These are phyloP conservation scores for Byssothecium circinans DNA, from an alignment of 2,329 filamentous ascomycete species.

Conservation along the genomic window DNA sequence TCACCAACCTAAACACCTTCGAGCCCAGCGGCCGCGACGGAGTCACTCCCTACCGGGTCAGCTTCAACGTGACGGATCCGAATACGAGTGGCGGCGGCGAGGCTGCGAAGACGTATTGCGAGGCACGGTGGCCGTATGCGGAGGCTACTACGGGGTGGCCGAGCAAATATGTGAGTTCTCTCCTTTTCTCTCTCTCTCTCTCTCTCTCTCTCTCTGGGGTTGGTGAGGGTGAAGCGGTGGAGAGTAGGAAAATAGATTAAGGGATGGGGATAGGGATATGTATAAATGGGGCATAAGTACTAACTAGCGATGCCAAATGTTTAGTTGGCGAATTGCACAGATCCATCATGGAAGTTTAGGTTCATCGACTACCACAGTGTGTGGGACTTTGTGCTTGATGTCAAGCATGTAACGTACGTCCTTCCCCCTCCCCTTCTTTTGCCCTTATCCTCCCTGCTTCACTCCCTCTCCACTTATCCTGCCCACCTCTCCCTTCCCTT, in stretches of 20 bases:
- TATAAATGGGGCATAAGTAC: too few species aligned
- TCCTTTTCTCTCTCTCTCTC: too few species aligned
- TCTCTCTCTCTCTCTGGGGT: too few species aligned
- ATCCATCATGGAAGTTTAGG: conserved; percentile 13
- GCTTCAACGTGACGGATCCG: conserved; percentile 17
- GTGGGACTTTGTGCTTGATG: conserved; percentile 16
- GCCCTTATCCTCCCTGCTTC: neutral
- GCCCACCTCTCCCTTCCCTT: too few species aligned
- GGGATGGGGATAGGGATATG: too few species aligned
- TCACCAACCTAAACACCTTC: conserved; percentile 17
- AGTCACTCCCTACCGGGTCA: conserved; percentile 9
- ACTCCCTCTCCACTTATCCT: neutral
- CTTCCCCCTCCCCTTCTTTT: neutral
- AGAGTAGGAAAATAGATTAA: too few species aligned
- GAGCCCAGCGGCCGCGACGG: conserved; percentile 13
- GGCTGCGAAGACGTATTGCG: conserved; percentile 7
- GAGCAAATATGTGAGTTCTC: conserved; percentile 4
- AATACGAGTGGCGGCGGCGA: conserved; percentile 3
- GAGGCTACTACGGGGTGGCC: conserved; percentile 10
- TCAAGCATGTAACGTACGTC: conserved; percentile 13
- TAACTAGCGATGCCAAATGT: neutral
- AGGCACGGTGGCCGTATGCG: conserved; percentile 10
- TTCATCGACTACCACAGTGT: conserved; percentile 11
- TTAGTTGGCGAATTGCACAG: conserved; percentile 9
- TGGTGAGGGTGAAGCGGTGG: too few species aligned